phyloP scores from a whole-genome alignment of 371 early-diverging fungal species.

The Lichtheimia ramosa region DNA sequence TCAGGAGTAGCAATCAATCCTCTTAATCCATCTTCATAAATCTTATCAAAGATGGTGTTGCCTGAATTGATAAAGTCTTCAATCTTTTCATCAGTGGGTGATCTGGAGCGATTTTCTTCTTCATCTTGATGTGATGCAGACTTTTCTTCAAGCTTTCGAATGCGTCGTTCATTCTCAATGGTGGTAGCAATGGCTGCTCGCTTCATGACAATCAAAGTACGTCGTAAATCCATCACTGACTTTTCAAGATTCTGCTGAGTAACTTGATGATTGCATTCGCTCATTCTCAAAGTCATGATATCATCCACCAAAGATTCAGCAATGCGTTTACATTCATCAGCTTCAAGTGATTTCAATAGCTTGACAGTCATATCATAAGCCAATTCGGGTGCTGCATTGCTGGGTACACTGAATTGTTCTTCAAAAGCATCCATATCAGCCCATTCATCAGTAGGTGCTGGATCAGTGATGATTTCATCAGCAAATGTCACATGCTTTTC shows the following conservation, averaged over 20 bases:
- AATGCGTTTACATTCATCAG: conserved; percentile 68
- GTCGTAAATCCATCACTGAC: conserved; percentile 67
- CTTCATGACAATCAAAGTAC: conserved; percentile 78
- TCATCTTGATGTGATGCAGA: neutral
- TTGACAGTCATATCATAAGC: conserved; percentile 64
- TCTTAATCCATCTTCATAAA: conserved; percentile 59
- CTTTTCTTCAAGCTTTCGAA: conserved; percentile 57
- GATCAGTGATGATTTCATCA: conserved; percentile 41
- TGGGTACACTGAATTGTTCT: conserved; percentile 52
- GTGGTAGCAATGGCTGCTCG: conserved; percentile 77
- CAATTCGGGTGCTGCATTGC: conserved; percentile 53
- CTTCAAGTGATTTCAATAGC: conserved; percentile 67
- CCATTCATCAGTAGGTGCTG: conserved; percentile 38
- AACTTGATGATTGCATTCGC: conserved; percentile 61
- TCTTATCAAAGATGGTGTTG: conserved; percentile 59
- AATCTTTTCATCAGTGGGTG: conserved; percentile 29
- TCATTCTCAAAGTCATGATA: conserved; percentile 65
- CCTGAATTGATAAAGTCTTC: conserved; percentile 50
- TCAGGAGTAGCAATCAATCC: conserved; percentile 31
- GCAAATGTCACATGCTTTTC: conserved; percentile 43
- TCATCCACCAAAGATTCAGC: conserved; percentile 77
- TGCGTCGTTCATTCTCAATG: conserved; percentile 75
- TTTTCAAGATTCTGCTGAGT: conserved; percentile 68
- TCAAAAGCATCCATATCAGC: conserved; percentile 55
- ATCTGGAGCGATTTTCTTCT: neutral